phyloP scores from a whole-genome alignment of 2,329 filamentous ascomycete genomes.

The Spiromastix sp. region DNA sequence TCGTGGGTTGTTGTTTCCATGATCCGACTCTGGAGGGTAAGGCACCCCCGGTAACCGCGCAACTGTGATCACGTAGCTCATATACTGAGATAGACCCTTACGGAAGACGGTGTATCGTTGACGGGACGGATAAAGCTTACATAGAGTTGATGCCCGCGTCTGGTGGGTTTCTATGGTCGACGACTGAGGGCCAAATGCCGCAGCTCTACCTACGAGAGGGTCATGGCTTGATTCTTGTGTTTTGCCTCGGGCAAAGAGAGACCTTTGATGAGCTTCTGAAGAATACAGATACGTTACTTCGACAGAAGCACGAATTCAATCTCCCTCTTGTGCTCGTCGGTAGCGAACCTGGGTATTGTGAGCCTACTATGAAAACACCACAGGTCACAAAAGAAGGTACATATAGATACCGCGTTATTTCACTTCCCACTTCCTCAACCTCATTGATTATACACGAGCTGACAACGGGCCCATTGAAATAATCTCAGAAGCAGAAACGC shows the following conservation, averaged over 20 bases:
- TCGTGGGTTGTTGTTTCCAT: constrained; percentile 2
- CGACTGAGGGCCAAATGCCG: not conserved
- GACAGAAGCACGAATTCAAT: not conserved
- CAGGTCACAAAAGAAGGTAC: constrained; percentile 2
- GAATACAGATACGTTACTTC: not conserved
- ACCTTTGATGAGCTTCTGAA: constrained; percentile 2
- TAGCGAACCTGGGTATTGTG: constrained; percentile 1
- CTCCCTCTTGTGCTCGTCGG: not conserved
- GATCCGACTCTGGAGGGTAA: not conserved
- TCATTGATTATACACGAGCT: not conserved
- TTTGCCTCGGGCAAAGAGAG: constrained; percentile 1
- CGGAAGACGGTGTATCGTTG: not conserved
- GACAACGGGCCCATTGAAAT: not conserved
- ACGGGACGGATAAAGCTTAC: not conserved
- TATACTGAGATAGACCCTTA: not conserved
- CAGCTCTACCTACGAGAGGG: not conserved
- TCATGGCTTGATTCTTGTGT: not conserved
- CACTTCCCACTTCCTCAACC: not conserved
- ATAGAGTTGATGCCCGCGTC: not conserved
- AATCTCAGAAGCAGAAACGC: constrained; percentile 2
- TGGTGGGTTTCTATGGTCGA: not conserved
- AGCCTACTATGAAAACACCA: not conserved
- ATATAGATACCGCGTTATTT: not conserved
- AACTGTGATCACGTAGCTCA: no score
- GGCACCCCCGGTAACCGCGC: no score